These are phyloP conservation scores for Melastoma candidum DNA, from an alignment of 441 rosid species.

Conservation along the genomic window DNA sequence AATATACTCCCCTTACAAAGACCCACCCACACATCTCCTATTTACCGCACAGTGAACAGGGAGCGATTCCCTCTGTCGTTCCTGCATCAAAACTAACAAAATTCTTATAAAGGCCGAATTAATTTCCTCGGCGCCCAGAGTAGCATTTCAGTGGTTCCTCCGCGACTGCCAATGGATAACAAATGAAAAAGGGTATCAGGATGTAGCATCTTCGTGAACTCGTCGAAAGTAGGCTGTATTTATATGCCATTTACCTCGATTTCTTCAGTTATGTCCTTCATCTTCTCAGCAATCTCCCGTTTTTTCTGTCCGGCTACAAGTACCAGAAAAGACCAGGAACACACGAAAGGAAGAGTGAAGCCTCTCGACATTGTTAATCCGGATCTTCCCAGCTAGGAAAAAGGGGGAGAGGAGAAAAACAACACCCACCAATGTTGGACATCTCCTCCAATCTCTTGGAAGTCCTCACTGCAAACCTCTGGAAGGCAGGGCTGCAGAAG, in stretches of 20 bases:
- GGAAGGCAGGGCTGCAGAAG: constrained; percentile 62
- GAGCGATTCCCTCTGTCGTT: too few species aligned
- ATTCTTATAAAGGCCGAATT: too few species aligned
- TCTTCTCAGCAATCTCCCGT: constrained; percentile 54
- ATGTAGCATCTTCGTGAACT: too few species aligned
- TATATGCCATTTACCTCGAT: constrained; percentile 27
- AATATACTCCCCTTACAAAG: too few species aligned
- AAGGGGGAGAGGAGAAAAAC: neutral
- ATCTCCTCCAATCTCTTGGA: constrained; percentile 63
- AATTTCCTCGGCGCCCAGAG: too few species aligned
- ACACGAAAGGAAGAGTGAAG: neutral
- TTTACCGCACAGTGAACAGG: too few species aligned
- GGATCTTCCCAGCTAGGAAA: neutral
- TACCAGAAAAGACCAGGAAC: constrained; percentile 1
- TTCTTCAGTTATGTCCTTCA: constrained; percentile 57
- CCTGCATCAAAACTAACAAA: too few species aligned
- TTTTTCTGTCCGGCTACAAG: constrained; percentile 53
- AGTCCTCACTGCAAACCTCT: constrained; percentile 96
- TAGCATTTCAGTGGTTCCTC: too few species aligned
- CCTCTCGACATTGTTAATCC: neutral
- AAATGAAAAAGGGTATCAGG: too few species aligned
- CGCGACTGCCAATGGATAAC: too few species aligned
- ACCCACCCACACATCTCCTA: too few species aligned
- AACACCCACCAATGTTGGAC: constrained; percentile 39
- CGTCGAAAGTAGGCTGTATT: too few species aligned